These are phyloP conservation scores for Mallotus repandus DNA, from an alignment of 441 rosid genomes.

Conservation along the genomic window DNA sequence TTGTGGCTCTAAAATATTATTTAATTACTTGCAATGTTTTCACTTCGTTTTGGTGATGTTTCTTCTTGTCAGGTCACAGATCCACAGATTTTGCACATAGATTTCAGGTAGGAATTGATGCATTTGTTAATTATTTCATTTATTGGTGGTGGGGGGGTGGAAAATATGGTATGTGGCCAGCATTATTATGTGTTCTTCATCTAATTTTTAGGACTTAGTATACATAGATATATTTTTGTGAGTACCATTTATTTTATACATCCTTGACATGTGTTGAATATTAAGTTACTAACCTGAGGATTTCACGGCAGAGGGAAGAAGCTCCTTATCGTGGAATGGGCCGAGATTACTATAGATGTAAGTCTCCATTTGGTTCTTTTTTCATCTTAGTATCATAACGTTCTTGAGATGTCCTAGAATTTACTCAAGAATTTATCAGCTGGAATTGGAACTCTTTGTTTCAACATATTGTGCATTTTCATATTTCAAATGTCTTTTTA, in stretches of 20 bases:
- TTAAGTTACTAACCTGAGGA: background rate
- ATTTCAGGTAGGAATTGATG: slow-evolving; percentile 23
- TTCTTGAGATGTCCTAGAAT: background rate
- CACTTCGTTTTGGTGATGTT: background rate
- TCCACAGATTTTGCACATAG: slow-evolving; percentile 15
- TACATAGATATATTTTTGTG: background rate
- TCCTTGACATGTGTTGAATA: background rate
- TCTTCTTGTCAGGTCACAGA: slow-evolving; percentile 24
- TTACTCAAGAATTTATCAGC: background rate
- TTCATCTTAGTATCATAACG: background rate
- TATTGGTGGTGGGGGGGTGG: no score
- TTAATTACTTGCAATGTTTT: background rate
- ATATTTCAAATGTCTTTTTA: no score
- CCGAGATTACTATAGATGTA: slow-evolving; percentile 17
- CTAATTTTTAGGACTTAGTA: no score
- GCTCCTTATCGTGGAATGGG: slow-evolving; percentile 1
- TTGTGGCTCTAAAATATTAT: background rate
- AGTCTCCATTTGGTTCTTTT: background rate
- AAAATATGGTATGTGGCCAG: no score
- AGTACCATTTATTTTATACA: background rate
- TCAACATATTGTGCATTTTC: background rate
- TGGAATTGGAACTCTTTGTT: background rate
- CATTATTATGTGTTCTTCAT: no score
- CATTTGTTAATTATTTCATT: background rate
- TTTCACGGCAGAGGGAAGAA: slow-evolving; percentile 26